Evolutionary conservation across 257 asterid species (phyloP).

Genomic region (Verbascum thapsus): DNA sequence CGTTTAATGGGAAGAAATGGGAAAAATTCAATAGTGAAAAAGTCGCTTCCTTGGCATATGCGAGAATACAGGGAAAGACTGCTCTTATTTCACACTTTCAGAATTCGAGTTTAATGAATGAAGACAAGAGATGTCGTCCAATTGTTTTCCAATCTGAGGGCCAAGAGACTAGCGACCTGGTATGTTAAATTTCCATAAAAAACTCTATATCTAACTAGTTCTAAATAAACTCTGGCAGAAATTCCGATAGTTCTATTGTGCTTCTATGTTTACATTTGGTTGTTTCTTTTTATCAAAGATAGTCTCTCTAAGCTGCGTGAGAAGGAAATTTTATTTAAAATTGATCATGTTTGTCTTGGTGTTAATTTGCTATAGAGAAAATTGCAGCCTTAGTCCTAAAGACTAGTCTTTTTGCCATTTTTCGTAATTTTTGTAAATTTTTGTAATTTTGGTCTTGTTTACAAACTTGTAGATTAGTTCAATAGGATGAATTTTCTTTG

Average conservation of each 20-base stretch:
- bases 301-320: background rate
- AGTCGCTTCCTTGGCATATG: conserved; percentile 93
- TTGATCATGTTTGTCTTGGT: background rate
- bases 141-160: conserved; percentile 84
- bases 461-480: too few relatives aligned
- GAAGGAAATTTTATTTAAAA: background rate
- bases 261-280: background rate
- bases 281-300: background rate
- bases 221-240: background rate
- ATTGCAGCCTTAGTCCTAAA: too few relatives aligned
- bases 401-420: too few relatives aligned
- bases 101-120: conserved; percentile 96
- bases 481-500: too few relatives aligned
- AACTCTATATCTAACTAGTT: background rate
- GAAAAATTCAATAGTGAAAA: conserved; percentile 94
- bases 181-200: conserved; percentile 27
- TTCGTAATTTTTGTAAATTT: too few relatives aligned
- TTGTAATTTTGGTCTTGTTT: too few relatives aligned
- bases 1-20: conserved; percentile 95
- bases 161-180: conserved; percentile 67
- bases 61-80: conserved; percentile 85
- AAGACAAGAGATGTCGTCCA: conserved; percentile 92
- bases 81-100: conserved; percentile 88
- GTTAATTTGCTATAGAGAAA: background rate
- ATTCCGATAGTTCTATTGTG: background rate